phyloP scores from a whole-genome alignment of 192 early-diverging fungal species.

The Coemansia pectinata region DNA sequence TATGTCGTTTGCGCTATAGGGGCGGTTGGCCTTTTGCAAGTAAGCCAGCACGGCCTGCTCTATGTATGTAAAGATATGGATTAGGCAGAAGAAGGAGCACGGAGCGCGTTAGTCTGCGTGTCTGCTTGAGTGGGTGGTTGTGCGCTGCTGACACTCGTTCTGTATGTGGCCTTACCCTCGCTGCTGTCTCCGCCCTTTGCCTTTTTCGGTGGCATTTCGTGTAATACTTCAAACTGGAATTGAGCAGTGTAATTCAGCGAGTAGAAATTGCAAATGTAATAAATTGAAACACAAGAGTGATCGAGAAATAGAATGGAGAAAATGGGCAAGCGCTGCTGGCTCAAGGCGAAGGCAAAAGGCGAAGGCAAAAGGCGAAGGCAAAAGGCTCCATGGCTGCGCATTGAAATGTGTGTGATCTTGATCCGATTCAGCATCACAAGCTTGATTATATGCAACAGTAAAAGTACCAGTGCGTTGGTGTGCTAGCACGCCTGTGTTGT shows the following conservation, averaged over 20 bases:
- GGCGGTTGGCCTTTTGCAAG: conserved; percentile 39
- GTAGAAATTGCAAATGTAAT: background rate
- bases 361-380: background rate
- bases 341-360: too few species aligned
- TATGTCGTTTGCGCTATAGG: conserved; percentile 54
- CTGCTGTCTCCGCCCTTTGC: conserved; percentile 20
- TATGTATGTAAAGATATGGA: background rate
- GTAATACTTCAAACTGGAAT: background rate
- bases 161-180: conserved; percentile 24
- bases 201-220: conserved; percentile 49
- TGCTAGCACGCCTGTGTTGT: too few species aligned
- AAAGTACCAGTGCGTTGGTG: too few species aligned
- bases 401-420: background rate
- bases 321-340: background rate
- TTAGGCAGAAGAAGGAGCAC: background rate
- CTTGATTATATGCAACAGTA: background rate
- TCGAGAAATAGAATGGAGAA: background rate
- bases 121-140: background rate
- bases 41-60: conserved; percentile 39
- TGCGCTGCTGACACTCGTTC: background rate
- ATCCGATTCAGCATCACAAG: background rate
- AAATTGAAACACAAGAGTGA: background rate
- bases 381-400: conserved; percentile 22
- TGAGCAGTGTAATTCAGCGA: background rate
- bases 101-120: background rate